Base-by-base conservation (phyloP, 768 basidiomycete species). In the Lyophyllum atratum region DNA sequence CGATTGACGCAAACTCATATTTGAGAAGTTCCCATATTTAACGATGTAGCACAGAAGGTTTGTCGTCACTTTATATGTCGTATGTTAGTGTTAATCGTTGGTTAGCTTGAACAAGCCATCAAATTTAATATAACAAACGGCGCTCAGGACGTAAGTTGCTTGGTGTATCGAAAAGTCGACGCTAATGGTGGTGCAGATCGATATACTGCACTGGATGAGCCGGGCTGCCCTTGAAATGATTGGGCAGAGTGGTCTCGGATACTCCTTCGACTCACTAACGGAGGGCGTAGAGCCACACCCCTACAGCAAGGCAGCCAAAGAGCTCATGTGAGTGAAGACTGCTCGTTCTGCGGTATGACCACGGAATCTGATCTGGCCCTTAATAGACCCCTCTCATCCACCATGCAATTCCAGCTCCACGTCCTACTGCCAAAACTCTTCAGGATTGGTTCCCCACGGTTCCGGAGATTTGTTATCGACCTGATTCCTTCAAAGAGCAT, bases 401-500 rank as follows among this genome's bases (percentile, higher is more conserved):
- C 46, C 4, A 48, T 54, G 22, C 31, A 44, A 3, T 60, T 62
- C 39, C 26, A 26, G 3, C 21, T 58, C 50, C 49, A 42, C 19
- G 60, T 58, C 43, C 48, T 71, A 46, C 46, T 74, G 4, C 74
- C 72, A 0, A 52, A 58, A 33, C 43, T 69, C 3, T 59, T 68
- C 9, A 66, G 67, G 19, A 59, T 78, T 4, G 73, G 76, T 1
- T 24, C 72, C 0, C 64, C 74, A 1, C 47, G 56, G 31, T 68
- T 78, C 53, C 72, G 74, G 2, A 65, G 71, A n/a, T 70, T 65
- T 49, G 21, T 76, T 0, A 62, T 74, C 7, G 65, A 71, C 15
- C 53, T 58, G 14, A 29, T 72, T 5, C 75, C 48, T 14, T 67
- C 58, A 55, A 47, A 61, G 24, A 55, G 54, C 17, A 43, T 74